Percentiles rank a stretch among this genome's conserved stretches.
phyloP scores from a whole-genome alignment of 2,329 filamentous ascomycete species.

The Fusarium armeniacum region DNA sequence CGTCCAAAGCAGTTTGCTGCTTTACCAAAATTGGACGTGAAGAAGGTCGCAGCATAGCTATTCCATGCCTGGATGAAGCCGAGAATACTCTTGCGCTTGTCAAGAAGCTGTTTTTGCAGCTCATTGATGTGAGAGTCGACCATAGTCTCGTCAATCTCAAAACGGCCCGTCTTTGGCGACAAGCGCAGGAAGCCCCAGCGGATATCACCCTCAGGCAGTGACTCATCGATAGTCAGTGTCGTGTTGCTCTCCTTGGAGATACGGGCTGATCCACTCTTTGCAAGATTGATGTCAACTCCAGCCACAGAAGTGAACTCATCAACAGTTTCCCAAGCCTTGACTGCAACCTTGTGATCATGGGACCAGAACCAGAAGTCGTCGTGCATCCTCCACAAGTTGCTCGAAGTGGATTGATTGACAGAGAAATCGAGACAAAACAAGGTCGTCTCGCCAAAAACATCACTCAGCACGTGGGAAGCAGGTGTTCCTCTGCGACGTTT shows the following conservation, averaged over 20 bases:
- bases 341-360: slow-evolving; percentile 65
- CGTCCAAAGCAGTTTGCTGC: slow-evolving; percentile 66
- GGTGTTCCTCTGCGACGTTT: slow-evolving; percentile 69
- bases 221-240: slow-evolving; percentile 45
- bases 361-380: slow-evolving; percentile 78
- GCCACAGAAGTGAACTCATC: slow-evolving; percentile 67
- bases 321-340: slow-evolving; percentile 71
- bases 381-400: slow-evolving; percentile 71
- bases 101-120: slow-evolving; percentile 68
- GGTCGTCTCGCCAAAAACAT: slow-evolving; percentile 70
- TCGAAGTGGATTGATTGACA: slow-evolving; percentile 68
- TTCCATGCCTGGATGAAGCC: slow-evolving; percentile 66
- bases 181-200: slow-evolving; percentile 70
- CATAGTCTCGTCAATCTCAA: slow-evolving; percentile 70
- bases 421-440: slow-evolving; percentile 76
- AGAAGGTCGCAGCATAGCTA: slow-evolving; percentile 65
- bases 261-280: slow-evolving; percentile 64
- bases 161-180: slow-evolving; percentile 65
- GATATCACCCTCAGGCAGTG: slow-evolving; percentile 64
- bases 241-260: slow-evolving; percentile 51
- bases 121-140: slow-evolving; percentile 72
- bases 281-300: slow-evolving; percentile 68
- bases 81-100: slow-evolving; percentile 65
- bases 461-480: slow-evolving; percentile 70
- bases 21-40: slow-evolving; percentile 66